Conservation (phyloP, 306 rosid genomes). For the Trifolium pratense region DNA sequence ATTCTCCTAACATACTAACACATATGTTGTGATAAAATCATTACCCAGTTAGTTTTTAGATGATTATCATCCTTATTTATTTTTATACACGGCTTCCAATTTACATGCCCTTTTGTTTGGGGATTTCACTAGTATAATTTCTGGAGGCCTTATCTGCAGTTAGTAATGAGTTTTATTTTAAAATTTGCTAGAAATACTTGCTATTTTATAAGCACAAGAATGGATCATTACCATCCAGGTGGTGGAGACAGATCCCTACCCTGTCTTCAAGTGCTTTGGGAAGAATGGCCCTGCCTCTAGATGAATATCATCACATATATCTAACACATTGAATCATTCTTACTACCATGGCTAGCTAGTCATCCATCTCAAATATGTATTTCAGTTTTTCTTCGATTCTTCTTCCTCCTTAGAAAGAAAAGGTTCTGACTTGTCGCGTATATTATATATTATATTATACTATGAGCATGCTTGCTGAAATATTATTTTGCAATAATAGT, state of each 20-base stretch:
- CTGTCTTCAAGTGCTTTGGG: too few species aligned
- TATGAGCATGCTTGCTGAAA: neutral
- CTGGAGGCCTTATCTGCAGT: constrained; percentile 2
- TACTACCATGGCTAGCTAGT: neutral
- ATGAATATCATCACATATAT: neutral
- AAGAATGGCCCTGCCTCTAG: too few species aligned
- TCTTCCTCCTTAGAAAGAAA: neutral
- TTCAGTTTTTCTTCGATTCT: neutral
- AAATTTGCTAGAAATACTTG: too few species aligned
- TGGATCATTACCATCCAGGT: too few species aligned
- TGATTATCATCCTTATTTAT: constrained; percentile 16
- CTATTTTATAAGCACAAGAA: too few species aligned
- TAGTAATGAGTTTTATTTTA: constrained; percentile 3
- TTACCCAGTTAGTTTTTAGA: constrained; percentile 27
- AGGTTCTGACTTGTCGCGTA: neutral
- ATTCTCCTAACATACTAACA: neutral
- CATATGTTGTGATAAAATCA: constrained; percentile 30
- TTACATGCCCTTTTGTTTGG: neutral
- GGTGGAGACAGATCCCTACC: too few species aligned
- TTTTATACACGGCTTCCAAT: constrained; percentile 2
- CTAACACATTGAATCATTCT: neutral
- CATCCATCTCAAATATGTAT: too few species aligned
- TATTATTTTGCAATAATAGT: neutral
- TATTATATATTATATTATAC: too few species aligned
- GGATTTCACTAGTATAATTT: constrained; percentile 4